Evolutionary conservation across 352 stramenopile species (phyloP), one percentile per base, ranked within the genome.

Genomic region (Pythium periplocum): DNA sequence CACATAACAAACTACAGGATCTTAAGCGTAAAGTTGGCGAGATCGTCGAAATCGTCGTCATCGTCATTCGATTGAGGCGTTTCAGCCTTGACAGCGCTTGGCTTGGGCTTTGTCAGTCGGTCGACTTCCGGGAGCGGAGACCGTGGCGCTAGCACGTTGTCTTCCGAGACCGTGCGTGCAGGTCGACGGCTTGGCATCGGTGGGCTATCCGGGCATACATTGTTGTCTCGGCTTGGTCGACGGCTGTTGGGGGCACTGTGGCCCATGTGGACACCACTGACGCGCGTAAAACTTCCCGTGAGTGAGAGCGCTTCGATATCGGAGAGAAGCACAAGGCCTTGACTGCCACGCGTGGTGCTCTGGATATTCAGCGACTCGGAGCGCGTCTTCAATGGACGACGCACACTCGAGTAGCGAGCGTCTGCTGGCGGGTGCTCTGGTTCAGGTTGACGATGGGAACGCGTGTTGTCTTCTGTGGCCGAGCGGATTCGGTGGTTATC

Each of bases 21-120:
- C 62, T 83, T 69, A 45, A 91, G 74, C 26, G 69, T 91, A 56
- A 91, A 91, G 59, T 87, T 86, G 41, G 74, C 80, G 50, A 91
- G 61, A 49, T 89, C 80, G 56, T 89, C 76, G 34, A 69, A 57
- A 10, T 86, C 71, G 31, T 72, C 71, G 9, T 76, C 71, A 34
- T 71, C 57, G 38, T 42, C 38, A 42, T 42, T 26, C 48, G 39
- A 53, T 40, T 66, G 38, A 44, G 48, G 8, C 42, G 42, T 26
- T 26, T 11, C 31, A 26, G 7, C n/a, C 31, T 69, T 46, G 54
- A 53, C 26, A 40, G 42, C 12, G 42, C 11, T 33, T 39, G 51
- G 54, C 56, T 70, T 57, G 30, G 53, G 38, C 34, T 42, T 31
- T 26, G 17, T 26, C 17, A 26, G 17, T 26, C 17, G 17, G 17